These are phyloP conservation scores for Quercus phellos DNA, from an alignment of 331 rosid genomes.

Conservation along the genomic window DNA sequence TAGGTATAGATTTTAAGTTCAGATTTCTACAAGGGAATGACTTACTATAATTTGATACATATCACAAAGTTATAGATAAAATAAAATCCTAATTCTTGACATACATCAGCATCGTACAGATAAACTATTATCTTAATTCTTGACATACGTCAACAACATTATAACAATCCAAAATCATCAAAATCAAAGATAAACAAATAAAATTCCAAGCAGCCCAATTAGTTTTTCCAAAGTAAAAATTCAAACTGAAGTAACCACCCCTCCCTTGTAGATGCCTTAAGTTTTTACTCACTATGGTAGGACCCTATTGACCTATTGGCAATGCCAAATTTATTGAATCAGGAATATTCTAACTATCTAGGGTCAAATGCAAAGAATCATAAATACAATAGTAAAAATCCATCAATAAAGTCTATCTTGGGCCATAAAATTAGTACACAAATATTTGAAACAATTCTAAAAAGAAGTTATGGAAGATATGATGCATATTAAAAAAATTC, in stretches of 20 bases:
- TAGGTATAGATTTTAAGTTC: background rate
- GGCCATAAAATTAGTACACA: background rate
- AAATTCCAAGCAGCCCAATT: background rate
- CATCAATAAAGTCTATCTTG: background rate
- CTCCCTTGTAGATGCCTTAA: background rate
- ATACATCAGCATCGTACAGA: background rate
- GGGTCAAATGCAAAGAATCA: background rate
- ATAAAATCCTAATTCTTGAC: background rate
- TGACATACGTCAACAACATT: background rate
- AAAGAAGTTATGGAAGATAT: background rate
- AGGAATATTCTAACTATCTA: background rate
- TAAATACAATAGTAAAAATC: background rate
- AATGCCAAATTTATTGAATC: background rate
- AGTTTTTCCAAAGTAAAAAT: background rate
- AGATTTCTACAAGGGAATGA: background rate
- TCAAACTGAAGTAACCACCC: background rate
- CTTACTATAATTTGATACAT: background rate
- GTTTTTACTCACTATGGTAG: background rate
- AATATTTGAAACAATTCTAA: background rate
- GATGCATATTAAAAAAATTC: background rate
- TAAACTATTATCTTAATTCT: background rate
- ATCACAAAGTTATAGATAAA: background rate
- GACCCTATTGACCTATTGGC: background rate
- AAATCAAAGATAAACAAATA: background rate
- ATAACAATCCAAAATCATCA: background rate